A percentile compares a stretch with the other conserved stretches of the same genome.
These are phyloP conservation scores for Russula lepida DNA, from an alignment of 768 basidiomycete species.

Conservation along the genomic window DNA sequence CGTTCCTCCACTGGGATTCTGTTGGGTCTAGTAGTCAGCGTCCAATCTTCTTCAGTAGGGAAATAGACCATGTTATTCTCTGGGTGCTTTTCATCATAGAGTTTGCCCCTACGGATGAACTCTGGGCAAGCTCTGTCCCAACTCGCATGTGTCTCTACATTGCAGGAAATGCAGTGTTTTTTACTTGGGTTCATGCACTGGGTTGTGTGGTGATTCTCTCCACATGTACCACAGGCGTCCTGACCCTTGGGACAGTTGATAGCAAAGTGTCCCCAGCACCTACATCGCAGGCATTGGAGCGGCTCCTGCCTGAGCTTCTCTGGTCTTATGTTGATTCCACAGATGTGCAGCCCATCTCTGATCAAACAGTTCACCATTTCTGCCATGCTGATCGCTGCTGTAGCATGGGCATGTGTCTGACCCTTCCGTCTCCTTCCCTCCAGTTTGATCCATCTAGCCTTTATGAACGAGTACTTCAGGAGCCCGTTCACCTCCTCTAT, in stretches of 20 bases:
- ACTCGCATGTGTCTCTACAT: neutral
- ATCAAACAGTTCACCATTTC: neutral
- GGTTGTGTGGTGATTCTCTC: slow-evolving; percentile 18
- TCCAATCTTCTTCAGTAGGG: slow-evolving; percentile 21
- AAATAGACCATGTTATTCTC: slow-evolving; percentile 20
- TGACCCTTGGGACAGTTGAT: neutral
- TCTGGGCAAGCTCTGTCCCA: slow-evolving; percentile 6
- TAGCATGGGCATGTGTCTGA: neutral
- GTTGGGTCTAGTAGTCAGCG: neutral
- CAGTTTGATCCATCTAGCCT: neutral
- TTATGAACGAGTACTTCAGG: too few relatives aligned
- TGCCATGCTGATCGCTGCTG: fast-evolving
- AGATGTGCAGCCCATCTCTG: neutral
- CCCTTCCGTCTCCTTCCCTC: neutral
- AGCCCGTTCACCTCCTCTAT: too few relatives aligned
- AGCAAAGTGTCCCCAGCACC: slow-evolving; percentile 7
- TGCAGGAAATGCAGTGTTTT: neutral
- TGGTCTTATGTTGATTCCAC: neutral
- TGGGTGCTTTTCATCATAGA: neutral
- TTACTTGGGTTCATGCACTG: neutral
- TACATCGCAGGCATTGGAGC: neutral
- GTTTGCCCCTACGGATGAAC: neutral
- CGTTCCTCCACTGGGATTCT: neutral
- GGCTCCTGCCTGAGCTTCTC: neutral
- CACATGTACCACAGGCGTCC: slow-evolving; percentile 12